Evolutionary conservation across 306 rosid species (phyloP), one percentile per base, ranked within the genome.

Genomic region (Cicer judaicum): DNA sequence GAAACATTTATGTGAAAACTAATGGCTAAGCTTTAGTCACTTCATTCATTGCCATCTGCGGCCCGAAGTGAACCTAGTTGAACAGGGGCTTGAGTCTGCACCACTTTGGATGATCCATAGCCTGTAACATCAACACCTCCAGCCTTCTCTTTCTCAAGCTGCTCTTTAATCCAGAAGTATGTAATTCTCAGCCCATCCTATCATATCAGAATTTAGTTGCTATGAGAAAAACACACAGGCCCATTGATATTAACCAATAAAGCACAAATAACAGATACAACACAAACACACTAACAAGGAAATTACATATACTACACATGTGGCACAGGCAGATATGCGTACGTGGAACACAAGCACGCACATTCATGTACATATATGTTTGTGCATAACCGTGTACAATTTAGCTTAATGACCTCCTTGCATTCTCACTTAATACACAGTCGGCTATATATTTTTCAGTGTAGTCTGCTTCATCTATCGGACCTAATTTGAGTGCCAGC

Each of bases 131-230:
- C 99, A 65, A 85, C 39, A 46, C 99, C 99, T 68, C 68, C 64
- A 10, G 84, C 74, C 84, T 90, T 92, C 89, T 94, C 99, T 82
- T 94, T 94, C 90, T 94, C 96, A 77, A 94, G 91, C 86, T 94
- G 95, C 74, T 94, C 96, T 81, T 91, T 91, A 72, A 94, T 90
- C 98, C 98, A 94, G 70, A 90, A 90, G 93, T 94, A 94, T 15
- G 98, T 94, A 41, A 94, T 43, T 87, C 93, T 88, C 85, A 94
- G 88, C 3, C 99, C 99, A 83, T 94, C 99, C 99, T 94, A 19
- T 78, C 47, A 68, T 16, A 72, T 50, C 18, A 21, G 4, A 70
- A 70, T 74, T 70, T 13, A 77, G 48, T 64, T 80, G 16, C 55
- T 13, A 13, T 70, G 39, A 73, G 71, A 56, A 34, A 68, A 39